phyloP scores from a whole-genome alignment of 495 filamentous ascomycete species.

The Podospora pseudocomata region DNA sequence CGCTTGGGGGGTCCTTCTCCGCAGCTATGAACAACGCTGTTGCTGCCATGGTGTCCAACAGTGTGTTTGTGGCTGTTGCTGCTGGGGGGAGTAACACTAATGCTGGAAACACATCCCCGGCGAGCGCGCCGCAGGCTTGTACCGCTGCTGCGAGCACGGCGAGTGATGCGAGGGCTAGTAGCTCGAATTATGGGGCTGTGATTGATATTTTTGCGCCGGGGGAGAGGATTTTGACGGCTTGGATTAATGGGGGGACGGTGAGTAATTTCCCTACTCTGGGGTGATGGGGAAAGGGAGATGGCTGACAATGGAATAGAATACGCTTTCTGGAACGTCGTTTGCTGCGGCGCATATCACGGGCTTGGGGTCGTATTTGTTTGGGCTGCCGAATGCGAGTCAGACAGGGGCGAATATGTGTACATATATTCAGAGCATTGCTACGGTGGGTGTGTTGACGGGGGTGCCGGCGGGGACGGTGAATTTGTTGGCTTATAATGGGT shows the following conservation, averaged over 20 bases:
- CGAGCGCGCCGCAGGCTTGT: conserved; percentile 49
- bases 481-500: conserved; percentile 12
- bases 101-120: conserved; percentile 44
- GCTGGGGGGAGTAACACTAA: conserved; percentile 40
- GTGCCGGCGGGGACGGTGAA: conserved; percentile 7
- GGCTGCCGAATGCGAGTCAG: conserved; percentile 5
- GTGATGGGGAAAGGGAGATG: background rate
- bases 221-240: conserved; percentile 43
- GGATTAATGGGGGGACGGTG: conserved; percentile 45
- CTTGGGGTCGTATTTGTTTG: conserved; percentile 38
- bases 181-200: conserved; percentile 55
- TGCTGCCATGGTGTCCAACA: conserved; percentile 39
- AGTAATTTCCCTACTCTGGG: conserved; percentile 14
- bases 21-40: conserved; percentile 47
- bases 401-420: background rate
- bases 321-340: conserved; percentile 10
- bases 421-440: conserved; percentile 11
- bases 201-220: conserved; percentile 59
- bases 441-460: background rate
- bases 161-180: conserved; percentile 44
- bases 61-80: conserved; percentile 47
- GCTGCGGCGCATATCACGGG: conserved; percentile 48
- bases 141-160: conserved; percentile 54
- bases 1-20: conserved; percentile 47
- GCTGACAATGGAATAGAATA: background rate